Evolutionary conservation across 768 basidiomycete species (phyloP).

Genomic region (Leucosporidium yakuticum): DNA sequence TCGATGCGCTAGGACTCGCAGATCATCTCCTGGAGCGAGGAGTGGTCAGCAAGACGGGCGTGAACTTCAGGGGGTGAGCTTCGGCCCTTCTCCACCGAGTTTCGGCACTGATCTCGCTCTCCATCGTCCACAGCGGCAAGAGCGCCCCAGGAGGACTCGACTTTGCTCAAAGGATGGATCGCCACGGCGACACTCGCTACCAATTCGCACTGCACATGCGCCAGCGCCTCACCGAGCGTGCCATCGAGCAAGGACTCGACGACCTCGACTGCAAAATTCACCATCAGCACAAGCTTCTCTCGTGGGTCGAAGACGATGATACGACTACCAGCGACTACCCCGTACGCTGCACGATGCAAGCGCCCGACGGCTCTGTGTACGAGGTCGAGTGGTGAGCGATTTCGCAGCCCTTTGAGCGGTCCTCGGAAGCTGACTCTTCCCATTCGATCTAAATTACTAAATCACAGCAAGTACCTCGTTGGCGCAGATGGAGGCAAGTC

Average conservation of each 20-base stretch:
- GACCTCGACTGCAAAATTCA: background rate
- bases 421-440: background rate
- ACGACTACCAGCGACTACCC: constrained; percentile 9
- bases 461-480: constrained; percentile 28
- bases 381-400: constrained; percentile 20
- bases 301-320: constrained; percentile 10
- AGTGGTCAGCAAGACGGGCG: constrained; percentile 15
- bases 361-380: constrained; percentile 9
- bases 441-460: background rate
- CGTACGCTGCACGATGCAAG: constrained; percentile 7
- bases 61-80: constrained; percentile 22
- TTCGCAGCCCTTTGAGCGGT: background rate
- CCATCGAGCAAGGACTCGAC: constrained; percentile 17
- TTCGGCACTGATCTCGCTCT: background rate
- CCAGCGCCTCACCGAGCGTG: constrained; percentile 28
- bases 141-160: background rate
- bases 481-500: constrained; percentile 27
- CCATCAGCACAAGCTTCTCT: constrained; percentile 7
- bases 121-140: background rate
- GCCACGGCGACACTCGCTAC: too few species aligned
- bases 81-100: too few species aligned
- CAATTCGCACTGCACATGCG: constrained; percentile 28
- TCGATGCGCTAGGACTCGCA: constrained; percentile 23
- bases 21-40: constrained; percentile 23
- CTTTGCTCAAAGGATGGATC: constrained; percentile 1